Conservation (phyloP, 768 basidiomycete species). For the Mycena sanguinolenta region DNA sequence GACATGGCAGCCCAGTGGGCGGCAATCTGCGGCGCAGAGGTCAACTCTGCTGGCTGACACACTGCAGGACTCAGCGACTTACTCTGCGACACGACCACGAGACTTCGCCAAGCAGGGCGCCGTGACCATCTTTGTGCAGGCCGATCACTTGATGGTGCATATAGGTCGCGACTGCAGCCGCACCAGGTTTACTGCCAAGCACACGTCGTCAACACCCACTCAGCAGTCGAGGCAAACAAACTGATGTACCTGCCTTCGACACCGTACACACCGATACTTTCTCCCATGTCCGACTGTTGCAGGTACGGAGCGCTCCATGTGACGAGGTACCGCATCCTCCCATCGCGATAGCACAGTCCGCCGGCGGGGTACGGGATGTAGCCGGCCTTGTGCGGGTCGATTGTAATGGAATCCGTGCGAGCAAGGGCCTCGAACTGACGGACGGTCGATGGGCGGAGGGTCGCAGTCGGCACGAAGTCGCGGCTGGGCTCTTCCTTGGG, state of each 20-base stretch:
- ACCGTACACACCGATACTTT: conserved; percentile 59
- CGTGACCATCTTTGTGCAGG: conserved; percentile 53
- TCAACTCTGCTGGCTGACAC: not conserved
- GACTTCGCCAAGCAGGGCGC: conserved; percentile 52
- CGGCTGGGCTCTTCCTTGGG: not conserved
- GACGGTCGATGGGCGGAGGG: not conserved
- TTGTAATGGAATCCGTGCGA: conserved; percentile 45
- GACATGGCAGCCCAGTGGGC: conserved; percentile 54
- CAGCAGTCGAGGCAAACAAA: not conserved
- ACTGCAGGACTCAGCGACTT: not conserved
- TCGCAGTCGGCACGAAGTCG: not conserved
- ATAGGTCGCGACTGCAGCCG: conserved; percentile 53
- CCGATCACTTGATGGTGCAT: conserved; percentile 56
- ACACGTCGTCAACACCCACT: not conserved
- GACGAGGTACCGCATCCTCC: conserved; percentile 51
- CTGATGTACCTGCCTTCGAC: conserved; percentile 62
- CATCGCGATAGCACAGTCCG: conserved; percentile 55
- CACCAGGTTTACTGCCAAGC: conserved; percentile 60
- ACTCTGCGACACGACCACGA: not conserved
- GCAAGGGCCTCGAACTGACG: conserved; percentile 10
- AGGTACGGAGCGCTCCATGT: conserved; percentile 53
- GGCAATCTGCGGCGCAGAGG: not conserved
- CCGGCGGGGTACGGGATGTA: conserved; percentile 60
- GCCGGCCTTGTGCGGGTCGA: conserved; percentile 58
- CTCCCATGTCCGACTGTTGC: conserved; percentile 38